A percentile compares a stretch with the other conserved stretches of the same genome.
phyloP scores from a whole-genome alignment of 1,139 yeast species.

The Kurtzmaniella quercitrusa region DNA sequence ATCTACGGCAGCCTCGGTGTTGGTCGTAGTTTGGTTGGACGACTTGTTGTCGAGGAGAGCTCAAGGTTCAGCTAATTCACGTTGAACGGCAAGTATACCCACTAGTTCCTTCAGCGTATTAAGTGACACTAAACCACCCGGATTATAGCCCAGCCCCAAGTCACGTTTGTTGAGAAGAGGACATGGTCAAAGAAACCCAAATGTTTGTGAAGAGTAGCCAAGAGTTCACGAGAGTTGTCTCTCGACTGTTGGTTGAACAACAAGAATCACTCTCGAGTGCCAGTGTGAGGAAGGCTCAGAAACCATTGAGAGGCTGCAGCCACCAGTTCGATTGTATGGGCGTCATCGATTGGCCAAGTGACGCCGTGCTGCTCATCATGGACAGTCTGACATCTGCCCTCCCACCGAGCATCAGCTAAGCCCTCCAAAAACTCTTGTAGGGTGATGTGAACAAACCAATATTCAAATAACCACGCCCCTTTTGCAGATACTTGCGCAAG shows the following conservation, averaged over 20 bases:
- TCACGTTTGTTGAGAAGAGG: constrained; percentile 84
- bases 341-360: constrained; percentile 89
- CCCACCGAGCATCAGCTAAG: constrained; percentile 72
- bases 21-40: constrained; percentile 56
- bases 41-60: constrained; percentile 41
- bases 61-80: constrained; percentile 71
- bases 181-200: constrained; percentile 60
- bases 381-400: constrained; percentile 87
- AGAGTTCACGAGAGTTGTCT: constrained; percentile 64
- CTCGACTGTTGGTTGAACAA: constrained; percentile 93
- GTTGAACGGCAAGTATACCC: constrained; percentile 81
- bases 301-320: constrained; percentile 82
- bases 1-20: constrained; percentile 71
- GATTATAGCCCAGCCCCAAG: constrained; percentile 88
- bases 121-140: constrained; percentile 80
- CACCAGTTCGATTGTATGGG: constrained; percentile 88
- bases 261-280: constrained; percentile 46
- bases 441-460: constrained; percentile 95
- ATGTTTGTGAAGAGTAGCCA: constrained; percentile 49
- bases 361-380: constrained; percentile 35
- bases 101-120: constrained; percentile 77
- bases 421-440: constrained; percentile 67
- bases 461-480: constrained; percentile 35
- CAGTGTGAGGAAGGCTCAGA: constrained; percentile 24
- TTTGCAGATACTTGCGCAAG: constrained; percentile 50